These are phyloP conservation scores for Durio zibethinus DNA, from an alignment of 345 rosid species.

Conservation along the genomic window DNA sequence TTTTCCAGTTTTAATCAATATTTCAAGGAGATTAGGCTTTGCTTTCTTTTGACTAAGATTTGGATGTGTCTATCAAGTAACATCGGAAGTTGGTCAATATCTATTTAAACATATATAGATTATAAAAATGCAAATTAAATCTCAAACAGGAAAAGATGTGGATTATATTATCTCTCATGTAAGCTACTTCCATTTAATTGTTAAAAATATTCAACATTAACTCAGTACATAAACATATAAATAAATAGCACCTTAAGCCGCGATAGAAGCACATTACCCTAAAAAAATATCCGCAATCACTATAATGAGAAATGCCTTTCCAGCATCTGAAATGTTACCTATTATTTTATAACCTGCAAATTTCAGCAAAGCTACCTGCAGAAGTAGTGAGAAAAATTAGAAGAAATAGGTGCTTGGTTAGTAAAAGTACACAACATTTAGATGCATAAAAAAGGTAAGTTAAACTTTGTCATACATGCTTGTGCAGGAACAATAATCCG, in stretches of 20 bases:
- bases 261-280: conserved; percentile 53
- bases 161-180: background rate
- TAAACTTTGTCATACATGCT: background rate
- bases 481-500: background rate
- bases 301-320: conserved; percentile 88
- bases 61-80: background rate
- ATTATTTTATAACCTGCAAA: conserved; percentile 85
- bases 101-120: background rate
- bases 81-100: background rate
- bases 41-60: background rate
- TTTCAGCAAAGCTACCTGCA: conserved; percentile 91
- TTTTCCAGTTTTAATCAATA: background rate
- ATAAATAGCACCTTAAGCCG: background rate
- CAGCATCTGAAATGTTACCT: conserved; percentile 78
- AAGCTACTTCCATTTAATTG: background rate
- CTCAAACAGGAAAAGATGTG: background rate
- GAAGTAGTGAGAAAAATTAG: conserved; percentile 8
- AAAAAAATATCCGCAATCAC: conserved; percentile 72
- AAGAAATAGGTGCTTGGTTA: background rate
- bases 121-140: background rate
- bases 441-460: conserved; percentile 7
- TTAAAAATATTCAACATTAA: background rate
- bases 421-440: background rate
- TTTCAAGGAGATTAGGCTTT: background rate
- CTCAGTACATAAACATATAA: background rate